These are phyloP conservation scores for Ceratocystis huliohia DNA, from an alignment of 2,329 filamentous ascomycete genomes.

Conservation along the genomic window DNA sequence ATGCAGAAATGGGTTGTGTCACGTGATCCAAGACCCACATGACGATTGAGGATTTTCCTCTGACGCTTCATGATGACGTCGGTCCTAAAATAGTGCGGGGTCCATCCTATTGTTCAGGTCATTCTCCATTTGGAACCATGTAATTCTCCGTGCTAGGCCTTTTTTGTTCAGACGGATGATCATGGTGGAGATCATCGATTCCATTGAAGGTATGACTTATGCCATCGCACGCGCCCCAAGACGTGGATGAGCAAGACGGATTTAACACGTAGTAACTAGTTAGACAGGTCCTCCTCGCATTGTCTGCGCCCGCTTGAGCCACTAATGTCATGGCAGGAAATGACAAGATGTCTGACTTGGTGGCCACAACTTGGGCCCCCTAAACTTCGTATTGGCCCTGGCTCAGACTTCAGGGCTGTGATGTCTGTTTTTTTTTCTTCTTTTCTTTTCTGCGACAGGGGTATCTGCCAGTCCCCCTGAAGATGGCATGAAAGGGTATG, in stretches of 20 bases:
- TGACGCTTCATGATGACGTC: slow-evolving; percentile 3
- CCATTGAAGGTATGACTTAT: neutral
- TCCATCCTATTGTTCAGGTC: neutral
- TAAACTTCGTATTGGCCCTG: slow-evolving; percentile 1
- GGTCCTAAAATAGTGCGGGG: neutral
- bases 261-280: neutral
- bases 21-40: neutral
- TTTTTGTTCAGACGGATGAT: slow-evolving; percentile 6
- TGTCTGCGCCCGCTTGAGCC: neutral
- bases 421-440: neutral
- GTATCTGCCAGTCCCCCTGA: slow-evolving; percentile 1
- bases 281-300: neutral
- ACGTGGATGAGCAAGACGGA: too few species aligned
- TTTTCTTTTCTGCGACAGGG: neutral
- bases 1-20: neutral
- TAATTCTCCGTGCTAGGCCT: neutral
- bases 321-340: neutral
- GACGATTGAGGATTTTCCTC: neutral
- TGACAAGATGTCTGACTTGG: neutral
- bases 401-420: neutral
- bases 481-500: neutral
- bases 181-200: neutral
- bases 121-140: neutral
- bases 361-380: neutral
- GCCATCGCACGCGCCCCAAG: too few species aligned